Conservation (phyloP, 2,329 filamentous ascomycete species). For the Neocucurbitaria cava region DNA sequence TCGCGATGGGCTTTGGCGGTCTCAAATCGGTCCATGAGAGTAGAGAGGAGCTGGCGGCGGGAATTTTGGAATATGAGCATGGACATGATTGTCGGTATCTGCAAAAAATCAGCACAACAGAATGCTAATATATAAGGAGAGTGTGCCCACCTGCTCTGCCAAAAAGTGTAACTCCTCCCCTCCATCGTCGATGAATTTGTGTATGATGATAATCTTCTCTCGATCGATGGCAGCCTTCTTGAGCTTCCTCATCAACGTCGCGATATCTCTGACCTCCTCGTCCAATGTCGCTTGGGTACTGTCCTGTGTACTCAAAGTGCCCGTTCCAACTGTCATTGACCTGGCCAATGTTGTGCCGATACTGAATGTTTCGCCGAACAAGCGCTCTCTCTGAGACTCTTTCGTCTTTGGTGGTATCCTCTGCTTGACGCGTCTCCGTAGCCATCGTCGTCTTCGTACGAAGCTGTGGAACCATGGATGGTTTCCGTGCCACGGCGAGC, state of each 20-base stretch:
- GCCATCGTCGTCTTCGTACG: conserved; percentile 88
- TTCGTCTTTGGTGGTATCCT: conserved; percentile 46
- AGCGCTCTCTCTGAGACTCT: conserved; percentile 37
- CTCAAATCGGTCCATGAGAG: conserved; percentile 67
- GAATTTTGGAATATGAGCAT: conserved; percentile 90
- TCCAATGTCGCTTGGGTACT: conserved; percentile 46
- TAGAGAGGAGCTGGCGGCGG: conserved; percentile 74
- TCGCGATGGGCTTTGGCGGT: conserved; percentile 59
- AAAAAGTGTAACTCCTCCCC: conserved; percentile 76
- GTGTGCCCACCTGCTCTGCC: conserved; percentile 60
- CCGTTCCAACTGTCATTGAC: conserved; percentile 54
- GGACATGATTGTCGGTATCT: conserved; percentile 57
- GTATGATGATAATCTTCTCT: conserved; percentile 85
- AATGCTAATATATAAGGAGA: neutral
- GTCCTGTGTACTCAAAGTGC: conserved; percentile 55
- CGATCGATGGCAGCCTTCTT: conserved; percentile 80
- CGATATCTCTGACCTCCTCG: conserved; percentile 69
- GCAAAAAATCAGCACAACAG: conserved; percentile 16
- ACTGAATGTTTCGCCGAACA: conserved; percentile 49
- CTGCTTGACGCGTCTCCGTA: conserved; percentile 77
- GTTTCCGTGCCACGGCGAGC: conserved; percentile 78
- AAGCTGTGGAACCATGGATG: conserved; percentile 94
- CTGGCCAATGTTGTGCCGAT: conserved; percentile 45
- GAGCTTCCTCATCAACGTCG: conserved; percentile 72
- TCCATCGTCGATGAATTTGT: conserved; percentile 80